Evolutionary conservation across 352 stramenopile species (phyloP).

Genomic region (Phytophthora pinifolia): DNA sequence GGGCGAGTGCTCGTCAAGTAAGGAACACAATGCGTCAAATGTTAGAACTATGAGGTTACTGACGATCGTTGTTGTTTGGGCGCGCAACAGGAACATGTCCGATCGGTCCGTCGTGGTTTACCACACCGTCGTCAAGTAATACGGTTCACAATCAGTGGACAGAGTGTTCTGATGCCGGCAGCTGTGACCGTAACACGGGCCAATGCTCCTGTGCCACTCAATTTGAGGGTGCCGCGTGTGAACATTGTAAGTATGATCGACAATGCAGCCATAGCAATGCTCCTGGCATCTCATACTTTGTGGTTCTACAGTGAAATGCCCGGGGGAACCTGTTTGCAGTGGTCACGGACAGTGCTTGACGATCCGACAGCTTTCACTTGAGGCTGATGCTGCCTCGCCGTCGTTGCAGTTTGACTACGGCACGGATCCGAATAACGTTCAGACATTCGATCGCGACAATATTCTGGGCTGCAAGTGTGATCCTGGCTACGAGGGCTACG

Average conservation of each 20-base stretch:
- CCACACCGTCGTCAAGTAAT: constrained; percentile 40
- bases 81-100: constrained; percentile 55
- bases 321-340: constrained; percentile 48
- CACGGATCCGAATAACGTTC: constrained; percentile 56
- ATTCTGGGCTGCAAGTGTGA: constrained; percentile 91
- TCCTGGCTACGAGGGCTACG: constrained; percentile 87
- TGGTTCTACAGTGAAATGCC: constrained; percentile 56
- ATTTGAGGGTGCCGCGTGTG: constrained; percentile 60
- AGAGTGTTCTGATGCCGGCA: constrained; percentile 61
- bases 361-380: constrained; percentile 62
- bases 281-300: background rate
- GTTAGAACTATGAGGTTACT: background rate
- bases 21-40: background rate
- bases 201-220: constrained; percentile 63
- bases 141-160: constrained; percentile 51
- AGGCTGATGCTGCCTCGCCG: constrained; percentile 54
- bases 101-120: constrained; percentile 64
- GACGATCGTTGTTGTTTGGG: constrained; percentile 1
- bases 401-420: constrained; percentile 69
- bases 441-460: constrained; percentile 79
- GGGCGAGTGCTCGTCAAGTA: constrained; percentile 69
- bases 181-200: constrained; percentile 52
- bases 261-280: background rate
- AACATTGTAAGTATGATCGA: constrained; percentile 39
- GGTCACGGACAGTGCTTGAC: constrained; percentile 81